Evolutionary conservation across 139 green algal species (phyloP).

Genomic region (Zygnema circumcarinatum): DNA sequence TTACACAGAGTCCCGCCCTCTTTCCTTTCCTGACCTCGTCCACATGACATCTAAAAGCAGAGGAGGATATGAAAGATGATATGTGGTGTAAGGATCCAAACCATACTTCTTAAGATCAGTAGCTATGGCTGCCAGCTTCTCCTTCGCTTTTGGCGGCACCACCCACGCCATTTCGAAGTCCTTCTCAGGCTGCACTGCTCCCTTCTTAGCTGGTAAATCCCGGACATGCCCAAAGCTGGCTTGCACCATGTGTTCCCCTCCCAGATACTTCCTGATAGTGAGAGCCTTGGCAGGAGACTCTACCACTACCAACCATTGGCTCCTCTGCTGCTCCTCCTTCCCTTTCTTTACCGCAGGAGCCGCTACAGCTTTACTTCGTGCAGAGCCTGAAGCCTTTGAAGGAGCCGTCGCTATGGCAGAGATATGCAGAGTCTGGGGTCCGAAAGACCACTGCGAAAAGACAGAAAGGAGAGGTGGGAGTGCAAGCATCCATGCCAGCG

Average conservation of each 20-base stretch:
- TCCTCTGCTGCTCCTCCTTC: background rate
- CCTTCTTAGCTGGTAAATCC: conserved; percentile 74
- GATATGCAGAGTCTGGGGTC: no score
- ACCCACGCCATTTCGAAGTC: conserved; percentile 68
- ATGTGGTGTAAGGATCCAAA: no score
- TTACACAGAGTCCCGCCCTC: no score
- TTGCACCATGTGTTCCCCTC: conserved; percentile 66
- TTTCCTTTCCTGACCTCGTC: background rate
- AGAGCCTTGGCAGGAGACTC: conserved; percentile 94
- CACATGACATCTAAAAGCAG: no score
- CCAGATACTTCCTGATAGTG: conserved; percentile 91
- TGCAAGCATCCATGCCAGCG: no score
- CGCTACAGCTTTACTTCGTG: no score
- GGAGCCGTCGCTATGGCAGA: no score
- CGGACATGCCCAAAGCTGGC: conserved; percentile 91
- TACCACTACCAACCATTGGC: conserved; percentile 76
- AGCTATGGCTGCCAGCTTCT: conserved; percentile 5
- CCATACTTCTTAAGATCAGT: conserved; percentile 11
- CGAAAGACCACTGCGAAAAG: no score
- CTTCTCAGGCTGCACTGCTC: conserved; percentile 70
- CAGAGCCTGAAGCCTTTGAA: no score
- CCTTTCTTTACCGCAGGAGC: no score
- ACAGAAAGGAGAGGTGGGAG: no score
- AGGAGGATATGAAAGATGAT: no score
- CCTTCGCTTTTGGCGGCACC: background rate